Evolutionary conservation across 2,329 filamentous ascomycete species (phyloP).

Genomic region (Arthrobotrys entomopaga): DNA sequence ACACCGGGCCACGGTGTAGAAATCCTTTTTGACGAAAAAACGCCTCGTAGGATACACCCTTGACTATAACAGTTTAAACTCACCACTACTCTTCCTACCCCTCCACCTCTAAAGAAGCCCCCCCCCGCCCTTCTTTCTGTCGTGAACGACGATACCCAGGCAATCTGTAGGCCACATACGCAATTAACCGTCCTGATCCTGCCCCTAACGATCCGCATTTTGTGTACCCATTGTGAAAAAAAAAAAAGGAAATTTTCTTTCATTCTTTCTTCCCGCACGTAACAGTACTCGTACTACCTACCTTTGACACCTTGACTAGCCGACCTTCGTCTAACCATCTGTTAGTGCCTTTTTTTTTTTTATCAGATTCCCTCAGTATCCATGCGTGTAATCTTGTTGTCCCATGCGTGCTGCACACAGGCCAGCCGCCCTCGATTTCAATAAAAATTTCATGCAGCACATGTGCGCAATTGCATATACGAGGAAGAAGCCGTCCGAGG

Average conservation of each 20-base stretch:
- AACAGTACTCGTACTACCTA: conserved; percentile 11
- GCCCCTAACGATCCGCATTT: too few species aligned
- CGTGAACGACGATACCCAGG: neutral
- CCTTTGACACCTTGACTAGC: neutral
- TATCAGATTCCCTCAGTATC: neutral
- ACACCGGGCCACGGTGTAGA: neutral
- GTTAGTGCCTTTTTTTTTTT: neutral
- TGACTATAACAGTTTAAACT: too few species aligned
- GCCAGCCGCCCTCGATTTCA: neutral
- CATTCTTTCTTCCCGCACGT: neutral
- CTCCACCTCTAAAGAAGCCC: too few species aligned
- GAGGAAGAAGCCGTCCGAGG: conserved; percentile 10
- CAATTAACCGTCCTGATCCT: conserved; percentile 5
- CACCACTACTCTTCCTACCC: too few species aligned
- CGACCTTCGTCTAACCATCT: neutral
- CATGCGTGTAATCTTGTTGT: too few species aligned
- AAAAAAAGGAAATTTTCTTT: neutral
- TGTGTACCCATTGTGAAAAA: neutral
- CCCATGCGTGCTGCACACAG: too few species aligned
- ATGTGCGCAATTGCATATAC: conserved; percentile 22
- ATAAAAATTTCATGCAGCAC: conserved; percentile 17
- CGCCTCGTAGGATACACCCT: too few species aligned
- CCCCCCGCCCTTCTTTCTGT: too few species aligned
- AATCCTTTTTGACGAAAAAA: too few species aligned
- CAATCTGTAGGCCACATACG: conserved; percentile 9